Base-by-base conservation (phyloP, 1,139 yeast species). In the Diutina rugosa region DNA sequence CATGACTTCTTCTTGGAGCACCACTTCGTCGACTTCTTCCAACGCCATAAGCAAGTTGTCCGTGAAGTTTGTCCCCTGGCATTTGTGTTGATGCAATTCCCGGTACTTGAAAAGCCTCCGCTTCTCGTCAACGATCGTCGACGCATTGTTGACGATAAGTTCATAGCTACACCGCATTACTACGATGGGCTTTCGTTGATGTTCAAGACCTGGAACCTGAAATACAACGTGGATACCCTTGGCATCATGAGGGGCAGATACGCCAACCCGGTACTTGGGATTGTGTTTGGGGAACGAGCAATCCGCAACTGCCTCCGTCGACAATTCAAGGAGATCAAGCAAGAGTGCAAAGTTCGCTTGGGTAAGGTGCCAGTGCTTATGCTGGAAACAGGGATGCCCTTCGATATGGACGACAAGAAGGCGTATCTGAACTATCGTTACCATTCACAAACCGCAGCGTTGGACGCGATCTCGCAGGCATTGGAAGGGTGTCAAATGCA, bases 331-430 rank as follows among this genome's bases (percentile, higher is more conserved):
- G 85, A 80, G 59, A 78, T 91, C 71, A 79, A 77, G 59, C 66
- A 68, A 32, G 97, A 91, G 65, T 83, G 90, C 14, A 68, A 70
- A 21, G 75, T 74, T 2, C 67, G 76, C 53, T 68, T 89, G 58
- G 96, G 96, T 0, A 56, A 64, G 1, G 72, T 87, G 10, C 96
- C 96, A 0, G 79, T 87, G 7, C 71, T 91, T 49, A 82, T 93
- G 76, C 84, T 96, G 0, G 99, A 91, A 69, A 90, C 93, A n/a
- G 99, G 99, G 2, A 88, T 91, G 85, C 98, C 99, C 2, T 90
- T 85, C 68, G 97, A 93, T 68, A 87, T 91, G 96, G 93, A 91
- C 66, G 77, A 80, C 58, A 86, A 85, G 63, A 72, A 71, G 54
- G 88, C 97, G 0, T 90, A 80, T 64, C 65, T 67, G 1, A 77